Conservation (phyloP, 2,329 filamentous ascomycete genomes). For the Daldinia eschscholtzii region DNA sequence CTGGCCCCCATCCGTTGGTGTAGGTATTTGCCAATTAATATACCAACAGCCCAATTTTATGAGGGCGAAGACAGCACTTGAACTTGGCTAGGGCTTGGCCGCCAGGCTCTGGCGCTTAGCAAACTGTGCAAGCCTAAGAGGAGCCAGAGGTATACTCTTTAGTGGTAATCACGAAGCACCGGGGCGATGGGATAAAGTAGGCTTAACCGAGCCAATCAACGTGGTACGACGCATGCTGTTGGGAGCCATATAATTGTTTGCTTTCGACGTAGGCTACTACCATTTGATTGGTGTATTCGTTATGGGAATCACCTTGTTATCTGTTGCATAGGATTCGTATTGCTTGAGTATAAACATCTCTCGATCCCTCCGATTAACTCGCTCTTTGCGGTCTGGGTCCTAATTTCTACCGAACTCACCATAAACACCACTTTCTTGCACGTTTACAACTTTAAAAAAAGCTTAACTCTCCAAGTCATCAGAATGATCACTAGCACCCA, state of each 20-base stretch:
- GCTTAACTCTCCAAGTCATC: background rate
- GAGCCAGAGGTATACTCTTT: background rate
- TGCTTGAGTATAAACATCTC: too few species aligned
- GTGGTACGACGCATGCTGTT: background rate
- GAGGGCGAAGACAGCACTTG: background rate
- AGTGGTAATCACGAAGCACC: background rate
- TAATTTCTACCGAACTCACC: background rate
- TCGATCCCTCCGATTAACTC: too few species aligned
- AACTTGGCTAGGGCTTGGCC: background rate
- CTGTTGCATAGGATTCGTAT: too few species aligned
- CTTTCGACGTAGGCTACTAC: too few species aligned
- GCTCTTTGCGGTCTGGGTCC: too few species aligned
- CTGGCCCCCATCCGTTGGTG: background rate
- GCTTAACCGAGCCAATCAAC: background rate
- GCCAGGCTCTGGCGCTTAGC: background rate
- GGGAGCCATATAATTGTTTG: too few species aligned
- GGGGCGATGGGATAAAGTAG: background rate
- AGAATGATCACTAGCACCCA: background rate
- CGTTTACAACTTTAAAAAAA: background rate
- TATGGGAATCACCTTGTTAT: too few species aligned
- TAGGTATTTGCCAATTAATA: background rate
- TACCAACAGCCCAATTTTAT: background rate
- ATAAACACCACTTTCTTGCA: background rate
- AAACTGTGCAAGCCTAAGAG: background rate
- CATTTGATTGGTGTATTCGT: too few species aligned